Percentiles rank a stretch among this genome's conserved stretches.
Evolutionary conservation across 2,329 filamentous ascomycete genomes (phyloP).

Genomic region (Calonectria pseudoturangicola): DNA sequence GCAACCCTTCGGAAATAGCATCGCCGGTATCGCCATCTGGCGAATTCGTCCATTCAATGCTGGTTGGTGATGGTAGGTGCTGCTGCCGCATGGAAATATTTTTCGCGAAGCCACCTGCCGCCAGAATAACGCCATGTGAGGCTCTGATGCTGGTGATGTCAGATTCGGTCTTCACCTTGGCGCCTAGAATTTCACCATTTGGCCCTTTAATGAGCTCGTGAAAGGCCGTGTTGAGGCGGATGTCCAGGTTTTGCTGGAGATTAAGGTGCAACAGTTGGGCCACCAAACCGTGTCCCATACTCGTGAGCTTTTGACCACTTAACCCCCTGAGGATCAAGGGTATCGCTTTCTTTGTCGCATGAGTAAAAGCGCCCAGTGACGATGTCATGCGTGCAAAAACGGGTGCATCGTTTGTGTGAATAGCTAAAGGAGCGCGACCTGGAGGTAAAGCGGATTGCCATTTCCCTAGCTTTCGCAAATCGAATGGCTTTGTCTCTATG

Average conservation of each 20-base stretch:
- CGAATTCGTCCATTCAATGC: slow-evolving; percentile 1
- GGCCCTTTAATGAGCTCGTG: not conserved
- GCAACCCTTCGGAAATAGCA: slow-evolving; percentile 14
- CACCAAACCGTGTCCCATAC: slow-evolving; percentile 7
- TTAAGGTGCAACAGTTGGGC: slow-evolving; percentile 10
- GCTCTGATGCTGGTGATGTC: not conserved
- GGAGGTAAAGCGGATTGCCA: slow-evolving; percentile 8
- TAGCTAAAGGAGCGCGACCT: not conserved
- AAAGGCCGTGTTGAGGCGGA: slow-evolving; percentile 2
- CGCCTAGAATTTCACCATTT: slow-evolving; percentile 9
- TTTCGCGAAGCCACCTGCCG: slow-evolving; percentile 1
- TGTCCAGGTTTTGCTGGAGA: slow-evolving; percentile 6
- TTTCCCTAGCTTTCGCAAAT: not conserved
- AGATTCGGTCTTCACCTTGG: slow-evolving; percentile 6
- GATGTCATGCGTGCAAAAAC: slow-evolving; percentile 13
- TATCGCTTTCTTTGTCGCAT: slow-evolving; percentile 7
- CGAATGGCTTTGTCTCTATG: slow-evolving; percentile 19
- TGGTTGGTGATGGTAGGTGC: not conserved
- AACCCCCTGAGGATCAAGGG: not conserved
- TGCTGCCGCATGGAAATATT: slow-evolving; percentile 9
- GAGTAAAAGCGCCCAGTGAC: not conserved
- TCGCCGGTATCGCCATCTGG: not conserved
- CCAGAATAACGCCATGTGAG: slow-evolving; percentile 4
- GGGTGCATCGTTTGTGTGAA: slow-evolving; percentile 13
- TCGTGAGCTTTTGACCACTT: not conserved